Conservation (phyloP, 164 flowering plant species). For the Umbilicus rupestris region DNA sequence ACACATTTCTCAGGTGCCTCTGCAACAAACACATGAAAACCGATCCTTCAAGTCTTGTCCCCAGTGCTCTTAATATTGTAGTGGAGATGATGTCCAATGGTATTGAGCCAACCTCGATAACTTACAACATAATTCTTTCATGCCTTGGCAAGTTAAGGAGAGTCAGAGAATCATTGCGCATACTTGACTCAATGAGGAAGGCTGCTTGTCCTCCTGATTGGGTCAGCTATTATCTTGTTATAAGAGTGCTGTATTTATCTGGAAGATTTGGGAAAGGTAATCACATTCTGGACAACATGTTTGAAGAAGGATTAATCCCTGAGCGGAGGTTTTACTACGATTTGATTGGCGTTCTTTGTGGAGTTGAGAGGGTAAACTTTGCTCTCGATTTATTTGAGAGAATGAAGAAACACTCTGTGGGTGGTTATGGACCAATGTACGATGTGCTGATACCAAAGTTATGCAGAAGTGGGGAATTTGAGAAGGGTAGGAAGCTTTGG, state of each 20-base stretch:
- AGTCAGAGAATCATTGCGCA: slow-evolving; percentile 49
- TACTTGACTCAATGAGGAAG: slow-evolving; percentile 43
- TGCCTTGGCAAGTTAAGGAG: slow-evolving; percentile 57
- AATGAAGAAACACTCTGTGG: slow-evolving; percentile 45
- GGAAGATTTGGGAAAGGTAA: slow-evolving; percentile 69
- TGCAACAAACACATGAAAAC: slow-evolving; percentile 46
- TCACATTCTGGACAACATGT: slow-evolving; percentile 50
- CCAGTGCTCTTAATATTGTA: slow-evolving; percentile 53
- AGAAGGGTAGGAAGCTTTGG: slow-evolving; percentile 66
- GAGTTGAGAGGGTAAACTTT: slow-evolving; percentile 47
- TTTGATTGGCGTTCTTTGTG: slow-evolving; percentile 64
- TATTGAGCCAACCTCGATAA: slow-evolving; percentile 36
- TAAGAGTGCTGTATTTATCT: slow-evolving; percentile 46
- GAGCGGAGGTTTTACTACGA: slow-evolving; percentile 54
- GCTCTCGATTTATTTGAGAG: slow-evolving; percentile 52
- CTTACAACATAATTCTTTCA: slow-evolving; percentile 66
- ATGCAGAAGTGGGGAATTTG: slow-evolving; percentile 58
- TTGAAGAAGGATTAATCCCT: slow-evolving; percentile 35
- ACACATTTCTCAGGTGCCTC: slow-evolving; percentile 51
- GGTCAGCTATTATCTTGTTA: slow-evolving; percentile 65
- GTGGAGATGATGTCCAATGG: slow-evolving; percentile 56
- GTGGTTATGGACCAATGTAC: slow-evolving; percentile 61
- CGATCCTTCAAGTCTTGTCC: slow-evolving; percentile 68
- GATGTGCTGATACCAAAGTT: slow-evolving; percentile 69
- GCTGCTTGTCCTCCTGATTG: slow-evolving; percentile 56